Evolutionary conservation across 108 stramenopile species (phyloP).

Genomic region (Discostella stelligeroides): DNA sequence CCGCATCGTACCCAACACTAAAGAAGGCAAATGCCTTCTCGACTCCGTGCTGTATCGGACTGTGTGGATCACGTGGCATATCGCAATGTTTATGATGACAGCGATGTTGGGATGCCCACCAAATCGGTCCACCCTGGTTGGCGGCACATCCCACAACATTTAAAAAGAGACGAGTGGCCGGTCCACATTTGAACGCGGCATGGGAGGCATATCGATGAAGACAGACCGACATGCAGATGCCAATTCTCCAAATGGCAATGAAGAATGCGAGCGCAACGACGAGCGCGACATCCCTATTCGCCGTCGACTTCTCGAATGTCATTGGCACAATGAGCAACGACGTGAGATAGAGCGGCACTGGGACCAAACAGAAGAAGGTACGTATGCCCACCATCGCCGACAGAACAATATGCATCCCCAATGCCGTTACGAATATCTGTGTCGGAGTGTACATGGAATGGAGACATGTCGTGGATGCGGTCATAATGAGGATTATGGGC

Average conservation of each 20-base stretch:
- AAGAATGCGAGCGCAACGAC: constrained; percentile 13
- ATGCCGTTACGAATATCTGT: constrained; percentile 19
- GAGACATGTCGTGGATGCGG: constrained; percentile 3
- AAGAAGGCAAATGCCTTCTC: constrained; percentile 63
- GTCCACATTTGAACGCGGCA: constrained; percentile 59
- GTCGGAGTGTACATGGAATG: neutral
- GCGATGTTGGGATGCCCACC: constrained; percentile 72
- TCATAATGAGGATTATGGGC: constrained; percentile 26
- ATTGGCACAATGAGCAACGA: constrained; percentile 31
- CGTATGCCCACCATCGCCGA: constrained; percentile 26
- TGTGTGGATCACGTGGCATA: constrained; percentile 59
- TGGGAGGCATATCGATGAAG: constrained; percentile 68
- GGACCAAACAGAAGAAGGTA: constrained; percentile 50
- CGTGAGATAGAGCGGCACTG: constrained; percentile 44
- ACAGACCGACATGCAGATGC: constrained; percentile 64
- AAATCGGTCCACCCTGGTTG: constrained; percentile 66
- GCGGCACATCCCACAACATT: constrained; percentile 56
- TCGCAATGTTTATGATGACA: constrained; percentile 71
- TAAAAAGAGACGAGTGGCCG: constrained; percentile 38
- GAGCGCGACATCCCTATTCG: neutral
- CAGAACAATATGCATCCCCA: constrained; percentile 15
- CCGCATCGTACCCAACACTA: constrained; percentile 10
- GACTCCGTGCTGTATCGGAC: constrained; percentile 48
- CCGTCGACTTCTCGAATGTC: constrained; percentile 14
- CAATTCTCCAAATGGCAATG: constrained; percentile 34